phyloP scores from a whole-genome alignment of 768 basidiomycete genomes.

The Leccinum aurantiacum region DNA sequence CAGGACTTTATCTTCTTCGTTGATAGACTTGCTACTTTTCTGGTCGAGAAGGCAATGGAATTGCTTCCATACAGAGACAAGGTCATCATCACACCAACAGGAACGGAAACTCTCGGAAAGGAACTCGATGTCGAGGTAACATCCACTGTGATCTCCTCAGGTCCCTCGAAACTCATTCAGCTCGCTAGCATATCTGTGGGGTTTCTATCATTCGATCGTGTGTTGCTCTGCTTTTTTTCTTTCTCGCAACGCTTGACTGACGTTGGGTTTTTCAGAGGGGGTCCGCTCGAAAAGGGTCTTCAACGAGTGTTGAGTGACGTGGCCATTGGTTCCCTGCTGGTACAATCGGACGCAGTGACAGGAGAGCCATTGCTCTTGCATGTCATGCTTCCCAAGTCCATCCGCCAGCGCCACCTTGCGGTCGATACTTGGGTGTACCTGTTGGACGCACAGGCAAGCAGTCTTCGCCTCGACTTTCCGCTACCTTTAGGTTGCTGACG shows the following conservation, averaged over 20 bases:
- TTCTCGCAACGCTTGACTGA: slow-evolving; percentile 4
- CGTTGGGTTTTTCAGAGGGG: slow-evolving; percentile 55
- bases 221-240: slow-evolving; percentile 28
- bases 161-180: not conserved
- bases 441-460: slow-evolving; percentile 77
- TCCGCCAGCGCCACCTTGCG: slow-evolving; percentile 68
- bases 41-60: slow-evolving; percentile 83
- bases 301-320: slow-evolving; percentile 83
- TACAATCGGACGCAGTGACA: slow-evolving; percentile 81
- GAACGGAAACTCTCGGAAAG: slow-evolving; percentile 55
- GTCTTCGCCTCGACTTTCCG: not conserved
- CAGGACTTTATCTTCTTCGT: slow-evolving; percentile 94
- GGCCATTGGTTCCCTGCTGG: slow-evolving; percentile 83
- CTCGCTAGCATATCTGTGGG: slow-evolving; percentile 70
- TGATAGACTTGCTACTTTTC: slow-evolving; percentile 79
- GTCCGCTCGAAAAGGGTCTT: slow-evolving; percentile 90
- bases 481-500: not conserved
- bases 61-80: slow-evolving; percentile 70
- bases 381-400: slow-evolving; percentile 68
- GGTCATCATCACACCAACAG: slow-evolving; percentile 67
- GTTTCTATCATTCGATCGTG: slow-evolving; percentile 88
- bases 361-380: slow-evolving; percentile 90
- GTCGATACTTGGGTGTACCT: slow-evolving; percentile 79
- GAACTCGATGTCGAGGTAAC: slow-evolving; percentile 59
- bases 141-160: not conserved